phyloP scores from a whole-genome alignment of 371 early-diverging fungal genomes.

The Lichtheimia hyalospora region DNA sequence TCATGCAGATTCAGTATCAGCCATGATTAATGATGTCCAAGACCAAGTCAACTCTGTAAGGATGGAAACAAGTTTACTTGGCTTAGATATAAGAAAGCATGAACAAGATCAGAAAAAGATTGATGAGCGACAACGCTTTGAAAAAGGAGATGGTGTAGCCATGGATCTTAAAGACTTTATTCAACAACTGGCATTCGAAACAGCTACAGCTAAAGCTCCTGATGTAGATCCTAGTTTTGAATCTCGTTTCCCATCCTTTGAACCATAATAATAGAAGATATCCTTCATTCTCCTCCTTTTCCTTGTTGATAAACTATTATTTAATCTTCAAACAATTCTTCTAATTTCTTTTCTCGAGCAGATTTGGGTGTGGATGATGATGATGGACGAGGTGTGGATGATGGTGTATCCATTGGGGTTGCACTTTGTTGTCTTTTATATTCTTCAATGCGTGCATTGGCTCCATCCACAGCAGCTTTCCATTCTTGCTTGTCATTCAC shows the following conservation, averaged over 20 bases:
- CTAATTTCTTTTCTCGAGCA: constrained; percentile 9
- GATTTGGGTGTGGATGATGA: neutral
- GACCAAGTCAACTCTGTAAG: constrained; percentile 38
- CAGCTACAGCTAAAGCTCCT: constrained; percentile 44
- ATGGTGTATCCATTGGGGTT: neutral
- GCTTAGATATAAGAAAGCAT: constrained; percentile 45
- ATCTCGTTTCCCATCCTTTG: constrained; percentile 47
- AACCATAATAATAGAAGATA: constrained; percentile 11
- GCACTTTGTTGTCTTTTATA: neutral
- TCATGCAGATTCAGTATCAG: constrained; percentile 39
- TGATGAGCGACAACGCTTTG: constrained; percentile 44
- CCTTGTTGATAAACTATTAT: neutral
- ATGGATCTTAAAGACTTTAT: constrained; percentile 45
- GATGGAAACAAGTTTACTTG: constrained; percentile 47
- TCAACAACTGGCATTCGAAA: constrained; percentile 30
- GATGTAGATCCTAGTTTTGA: constrained; percentile 51
- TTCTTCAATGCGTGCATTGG: constrained; percentile 3
- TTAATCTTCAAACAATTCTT: constrained; percentile 23
- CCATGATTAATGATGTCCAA: constrained; percentile 33
- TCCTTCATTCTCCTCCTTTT: neutral
- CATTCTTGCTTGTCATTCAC: constrained; percentile 33
- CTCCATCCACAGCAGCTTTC: constrained; percentile 19
- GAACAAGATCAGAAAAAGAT: constrained; percentile 37
- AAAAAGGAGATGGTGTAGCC: constrained; percentile 39
- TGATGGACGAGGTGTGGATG: neutral